These are phyloP conservation scores for Cystodermella granulosa DNA, from an alignment of 1,284 basidiomycete genomes.

Conservation along the genomic window DNA sequence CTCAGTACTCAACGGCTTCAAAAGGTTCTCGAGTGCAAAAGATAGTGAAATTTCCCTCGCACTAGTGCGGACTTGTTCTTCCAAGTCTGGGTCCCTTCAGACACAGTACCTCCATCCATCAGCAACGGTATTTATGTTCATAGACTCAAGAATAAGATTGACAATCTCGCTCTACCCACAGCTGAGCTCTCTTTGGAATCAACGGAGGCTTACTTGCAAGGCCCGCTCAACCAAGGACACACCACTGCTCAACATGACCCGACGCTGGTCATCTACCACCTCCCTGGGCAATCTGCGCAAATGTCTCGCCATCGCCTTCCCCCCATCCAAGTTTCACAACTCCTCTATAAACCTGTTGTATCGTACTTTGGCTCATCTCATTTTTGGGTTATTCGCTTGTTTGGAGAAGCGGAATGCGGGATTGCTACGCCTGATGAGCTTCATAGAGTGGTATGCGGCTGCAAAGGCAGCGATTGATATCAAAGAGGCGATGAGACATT, in stretches of 20 bases:
- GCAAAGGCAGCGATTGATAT: slow-evolving; percentile 60
- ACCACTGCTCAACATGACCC: slow-evolving; percentile 72
- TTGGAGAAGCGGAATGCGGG: slow-evolving; percentile 61
- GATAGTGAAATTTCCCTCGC: slow-evolving; percentile 70
- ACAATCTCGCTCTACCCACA: slow-evolving; percentile 72
- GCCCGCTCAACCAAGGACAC: slow-evolving; percentile 62
- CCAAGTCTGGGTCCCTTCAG: slow-evolving; percentile 41
- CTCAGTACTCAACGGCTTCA: slow-evolving; percentile 63
- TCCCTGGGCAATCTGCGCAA: slow-evolving; percentile 59
- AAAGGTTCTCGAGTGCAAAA: slow-evolving; percentile 82
- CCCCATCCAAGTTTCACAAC: slow-evolving; percentile 58
- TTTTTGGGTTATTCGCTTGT: slow-evolving; percentile 56
- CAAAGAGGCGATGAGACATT: slow-evolving; percentile 72
- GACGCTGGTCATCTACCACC: slow-evolving; percentile 61
- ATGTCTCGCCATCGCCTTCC: slow-evolving; percentile 57
- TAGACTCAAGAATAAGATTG: slow-evolving; percentile 75
- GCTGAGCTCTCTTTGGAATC: slow-evolving; percentile 67
- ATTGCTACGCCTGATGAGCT: slow-evolving; percentile 48
- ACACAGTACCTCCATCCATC: slow-evolving; percentile 42
- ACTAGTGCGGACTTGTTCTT: slow-evolving; percentile 61
- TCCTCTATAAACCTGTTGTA: slow-evolving; percentile 59
- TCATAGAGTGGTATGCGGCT: slow-evolving; percentile 56
- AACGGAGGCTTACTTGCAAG: slow-evolving; percentile 63
- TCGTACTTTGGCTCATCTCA: slow-evolving; percentile 60
- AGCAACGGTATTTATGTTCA: slow-evolving; percentile 71